Base-by-base conservation (phyloP, 2,329 filamentous ascomycete genomes). In the Purpureocillium lavendulum region DNA sequence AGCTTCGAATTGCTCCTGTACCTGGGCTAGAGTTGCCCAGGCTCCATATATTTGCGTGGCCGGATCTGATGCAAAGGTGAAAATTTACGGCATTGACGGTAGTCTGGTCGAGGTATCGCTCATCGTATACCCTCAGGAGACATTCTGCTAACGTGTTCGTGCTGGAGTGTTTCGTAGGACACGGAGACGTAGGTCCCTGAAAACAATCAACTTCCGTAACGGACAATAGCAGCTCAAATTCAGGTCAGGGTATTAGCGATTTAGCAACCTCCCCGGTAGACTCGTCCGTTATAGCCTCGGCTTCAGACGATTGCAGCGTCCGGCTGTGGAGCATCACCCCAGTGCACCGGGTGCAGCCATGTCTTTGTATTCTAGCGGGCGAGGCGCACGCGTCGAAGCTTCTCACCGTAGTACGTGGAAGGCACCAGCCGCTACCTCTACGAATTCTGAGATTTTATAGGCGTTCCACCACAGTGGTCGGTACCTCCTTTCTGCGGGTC, bases 261-360 rank as follows among this genome's bases (percentile, higher is more conserved):
- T 69, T 92, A 12, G 75, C 71, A 1, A 78, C 84, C 1, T 87
- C 80, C 10, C 86, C 85, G 2, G 61, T 69, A 5, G 71, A 83
- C 40, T 75, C 82, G 4, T 68, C 70, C n/a, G 71, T 90, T 11
- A 69, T 92, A 16, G 85, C 82, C 5, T 89, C 85, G 1, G 81
- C 79, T 21, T 87, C 84, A 3, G 73, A 80, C 39, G 86, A 92
- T 55, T 77, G 77, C 30, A 84, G 80, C 2, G 73, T 90, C 38
- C 74, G 85, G 28, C 70, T 92, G 50, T 92, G 86, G 86, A 85
- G 78, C 52, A 64, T 90, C 14, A 70, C 81, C 47, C 68, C 75
- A 2, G 65, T 67, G n/a, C 77, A 85, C 51, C 58, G 63, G 33
- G 67, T 71, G 30, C 76, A 84, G 49, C 82, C 84, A 7, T 87